Evolutionary conservation across 345 rosid species (phyloP), one percentile per base, ranked within the genome.

Genomic region (Pistacia atlantica): DNA sequence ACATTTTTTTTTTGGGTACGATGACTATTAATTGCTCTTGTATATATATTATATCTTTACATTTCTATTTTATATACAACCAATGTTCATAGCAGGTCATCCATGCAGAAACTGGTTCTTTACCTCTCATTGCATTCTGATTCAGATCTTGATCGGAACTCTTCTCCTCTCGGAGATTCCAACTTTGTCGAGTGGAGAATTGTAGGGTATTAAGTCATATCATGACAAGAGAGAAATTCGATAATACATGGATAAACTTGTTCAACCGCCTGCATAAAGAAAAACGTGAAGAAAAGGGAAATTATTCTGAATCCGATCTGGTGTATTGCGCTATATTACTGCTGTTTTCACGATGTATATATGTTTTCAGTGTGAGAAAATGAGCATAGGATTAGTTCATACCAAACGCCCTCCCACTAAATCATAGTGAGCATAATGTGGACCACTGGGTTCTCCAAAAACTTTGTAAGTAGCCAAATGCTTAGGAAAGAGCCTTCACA

Each of bases 381-480:
- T 5, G 28, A 69, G 35, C 20, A 52, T 14, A 45, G 67, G 45
- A 69, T 57, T 74, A 71, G 80, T 56, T 45, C 89, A 25, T 89
- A 93, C 98, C 90, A 80, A 69, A 56, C 84, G 84, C 35, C 92
- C 87, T 65, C 90, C 91, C 46, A 95, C 91, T 33, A 93, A 38
- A 87, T 93, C 99, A 76, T 89, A 92, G 78, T 93, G 97, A 75
- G 90, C 99, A 67, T 83, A 95, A 81, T 93, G 97, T 37, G 94
- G 95, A 78, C 97, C 97, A 4, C 81, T 78, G 0, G 92, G 91
- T 81, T 90, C 89, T 57, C 96, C 98, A 17, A 93, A 69, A 18
- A 90, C 92, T 87, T 84, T 89, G 80, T 75, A 93, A 51, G 85
- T 86, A 28, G 87, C 87, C 85, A 90, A 72, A 80, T 82, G 83